Conservation (phyloP, 371 early-diverging fungal species). For the Mycotypha africana region DNA sequence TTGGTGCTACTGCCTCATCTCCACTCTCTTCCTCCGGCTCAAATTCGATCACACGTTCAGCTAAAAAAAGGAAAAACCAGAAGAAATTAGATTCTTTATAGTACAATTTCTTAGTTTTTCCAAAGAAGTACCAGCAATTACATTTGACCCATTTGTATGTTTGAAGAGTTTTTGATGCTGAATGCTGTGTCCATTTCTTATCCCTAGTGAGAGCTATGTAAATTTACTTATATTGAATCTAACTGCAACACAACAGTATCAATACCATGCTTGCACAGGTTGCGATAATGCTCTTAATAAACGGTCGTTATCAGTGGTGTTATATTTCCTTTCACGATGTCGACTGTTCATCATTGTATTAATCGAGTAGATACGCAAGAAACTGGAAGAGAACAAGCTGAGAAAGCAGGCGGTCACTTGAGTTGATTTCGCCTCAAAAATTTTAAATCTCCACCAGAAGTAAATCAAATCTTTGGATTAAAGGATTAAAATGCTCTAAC, state of each 20-base stretch:
- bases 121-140: too few species aligned
- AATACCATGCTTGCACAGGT: conserved; percentile 49
- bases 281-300: conserved; percentile 40
- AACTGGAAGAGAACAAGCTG: too few species aligned
- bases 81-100: conserved; percentile 56
- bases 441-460: too few species aligned
- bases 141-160: conserved; percentile 59
- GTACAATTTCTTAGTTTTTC: too few species aligned
- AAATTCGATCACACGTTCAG: conserved; percentile 41
- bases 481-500: too few species aligned
- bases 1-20: conserved; percentile 10
- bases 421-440: too few species aligned
- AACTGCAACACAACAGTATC: too few species aligned
- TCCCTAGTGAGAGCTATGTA: too few species aligned
- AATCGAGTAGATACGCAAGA: too few species aligned
- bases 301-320: conserved; percentile 40
- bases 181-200: conserved; percentile 52
- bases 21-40: conserved; percentile 38
- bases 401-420: too few species aligned
- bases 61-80: conserved; percentile 13
- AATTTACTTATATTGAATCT: too few species aligned
- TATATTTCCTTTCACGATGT: conserved; percentile 43
- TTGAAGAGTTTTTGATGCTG: conserved; percentile 42
- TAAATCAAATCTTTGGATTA: too few species aligned
- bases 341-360: conserved; percentile 28